phyloP scores from a whole-genome alignment of 768 basidiomycete genomes.

The Hydnomerulius pinastri region DNA sequence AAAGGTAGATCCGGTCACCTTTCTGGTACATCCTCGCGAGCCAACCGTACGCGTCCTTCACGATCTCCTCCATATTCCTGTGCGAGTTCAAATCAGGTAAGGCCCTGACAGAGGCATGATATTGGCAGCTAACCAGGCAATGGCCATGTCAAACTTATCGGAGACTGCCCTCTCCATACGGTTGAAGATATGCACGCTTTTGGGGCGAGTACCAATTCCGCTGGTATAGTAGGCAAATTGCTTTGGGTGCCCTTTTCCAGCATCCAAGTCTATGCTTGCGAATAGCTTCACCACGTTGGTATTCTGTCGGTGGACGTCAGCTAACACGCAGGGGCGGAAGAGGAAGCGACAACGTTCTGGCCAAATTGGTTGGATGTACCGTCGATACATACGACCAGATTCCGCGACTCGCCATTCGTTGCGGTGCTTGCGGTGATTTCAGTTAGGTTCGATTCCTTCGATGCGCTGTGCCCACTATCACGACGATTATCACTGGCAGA shows the following conservation, averaged over 20 bases:
- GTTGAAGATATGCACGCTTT: constrained; percentile 23
- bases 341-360: constrained; percentile 9
- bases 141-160: constrained; percentile 33
- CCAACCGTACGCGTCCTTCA: constrained; percentile 34
- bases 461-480: not conserved
- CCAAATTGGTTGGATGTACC: constrained; percentile 23
- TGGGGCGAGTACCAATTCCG: constrained; percentile 37
- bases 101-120: not conserved
- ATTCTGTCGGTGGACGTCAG: constrained; percentile 23
- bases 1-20: constrained; percentile 31
- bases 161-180: constrained; percentile 12
- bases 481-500: not conserved
- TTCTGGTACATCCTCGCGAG: constrained; percentile 25
- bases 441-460: too few relatives aligned
- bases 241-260: constrained; percentile 11
- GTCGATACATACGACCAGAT: constrained; percentile 21
- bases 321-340: not conserved
- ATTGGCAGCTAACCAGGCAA: constrained; percentile 33
- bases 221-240: constrained; percentile 39
- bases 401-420: constrained; percentile 5
- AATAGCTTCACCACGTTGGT: constrained; percentile 38
- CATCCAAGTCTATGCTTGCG: constrained; percentile 19
- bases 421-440: not conserved
- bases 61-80: constrained; percentile 36
- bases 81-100: not conserved